Conservation (phyloP, 805 yeast genomes). For the Wickerhamiella allomyrinae region DNA sequence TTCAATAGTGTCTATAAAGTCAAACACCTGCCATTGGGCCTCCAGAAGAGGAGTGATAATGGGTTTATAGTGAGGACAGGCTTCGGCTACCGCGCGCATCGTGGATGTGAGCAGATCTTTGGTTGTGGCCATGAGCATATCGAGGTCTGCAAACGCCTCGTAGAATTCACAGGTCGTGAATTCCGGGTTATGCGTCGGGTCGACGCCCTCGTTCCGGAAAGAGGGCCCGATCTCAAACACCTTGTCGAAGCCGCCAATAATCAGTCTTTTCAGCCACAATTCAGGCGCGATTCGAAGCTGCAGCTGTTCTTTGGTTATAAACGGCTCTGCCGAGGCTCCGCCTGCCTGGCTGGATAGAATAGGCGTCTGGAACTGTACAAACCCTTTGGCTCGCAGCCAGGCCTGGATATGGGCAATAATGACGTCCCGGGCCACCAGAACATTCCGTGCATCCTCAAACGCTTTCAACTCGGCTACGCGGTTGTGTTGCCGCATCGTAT, state of each 20-base stretch:
- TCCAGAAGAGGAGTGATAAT: slow-evolving; percentile 2
- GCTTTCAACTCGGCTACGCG: slow-evolving; percentile 63
- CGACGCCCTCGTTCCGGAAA: slow-evolving; percentile 89
- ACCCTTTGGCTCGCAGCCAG: slow-evolving; percentile 40
- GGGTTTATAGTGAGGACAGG: slow-evolving; percentile 12
- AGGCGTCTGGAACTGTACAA: slow-evolving; percentile 84
- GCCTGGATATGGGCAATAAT: slow-evolving; percentile 41
- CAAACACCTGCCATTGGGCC: slow-evolving; percentile 32
- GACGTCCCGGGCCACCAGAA: slow-evolving; percentile 38
- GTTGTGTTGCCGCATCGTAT: slow-evolving; percentile 44
- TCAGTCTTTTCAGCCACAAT: slow-evolving; percentile 74
- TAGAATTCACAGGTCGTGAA: slow-evolving; percentile 85
- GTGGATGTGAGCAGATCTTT: slow-evolving; percentile 40
- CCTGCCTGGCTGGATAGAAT: slow-evolving; percentile 51
- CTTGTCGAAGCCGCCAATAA: slow-evolving; percentile 73
- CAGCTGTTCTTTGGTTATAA: slow-evolving; percentile 39
- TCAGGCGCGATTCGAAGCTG: slow-evolving; percentile 88
- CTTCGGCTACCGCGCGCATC: slow-evolving; percentile 14
- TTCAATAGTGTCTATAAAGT: slow-evolving; percentile 56
- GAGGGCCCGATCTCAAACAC: slow-evolving; percentile 74
- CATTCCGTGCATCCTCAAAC: slow-evolving; percentile 35
- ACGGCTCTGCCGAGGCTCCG: slow-evolving; percentile 92
- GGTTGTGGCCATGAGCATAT: slow-evolving; percentile 51
- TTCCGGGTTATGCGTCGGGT: slow-evolving; percentile 87
- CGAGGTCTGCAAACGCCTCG: slow-evolving; percentile 51